Conservation (phyloP, 441 rosid genomes). For the Adansonia rubrostipa region DNA sequence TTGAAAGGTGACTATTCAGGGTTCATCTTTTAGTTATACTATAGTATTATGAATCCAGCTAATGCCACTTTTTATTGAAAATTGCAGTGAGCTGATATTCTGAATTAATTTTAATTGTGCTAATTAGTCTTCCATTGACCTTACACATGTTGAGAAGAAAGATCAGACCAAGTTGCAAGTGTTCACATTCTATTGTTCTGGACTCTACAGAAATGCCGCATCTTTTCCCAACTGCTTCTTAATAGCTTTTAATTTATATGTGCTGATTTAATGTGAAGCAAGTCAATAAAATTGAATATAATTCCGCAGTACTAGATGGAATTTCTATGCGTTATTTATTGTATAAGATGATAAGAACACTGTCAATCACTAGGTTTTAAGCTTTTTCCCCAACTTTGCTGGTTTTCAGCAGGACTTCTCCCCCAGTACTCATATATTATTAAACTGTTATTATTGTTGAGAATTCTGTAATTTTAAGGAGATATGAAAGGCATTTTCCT, state of each 20-base stretch:
- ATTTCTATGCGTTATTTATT: not conserved
- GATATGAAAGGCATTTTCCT: not conserved
- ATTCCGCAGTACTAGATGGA: not conserved
- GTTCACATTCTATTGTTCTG: not conserved
- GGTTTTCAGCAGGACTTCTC: constrained; percentile 53
- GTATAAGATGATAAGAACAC: not conserved
- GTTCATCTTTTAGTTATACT: no score
- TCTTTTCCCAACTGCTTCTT: not conserved
- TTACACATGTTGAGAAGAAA: no score
- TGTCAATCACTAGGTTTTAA: not conserved
- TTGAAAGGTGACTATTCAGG: no score
- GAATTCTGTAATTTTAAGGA: not conserved
- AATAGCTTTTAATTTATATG: not conserved
- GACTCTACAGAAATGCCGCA: not conserved
- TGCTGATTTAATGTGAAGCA: not conserved
- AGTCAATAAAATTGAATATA: not conserved
- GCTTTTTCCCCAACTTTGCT: constrained; percentile 33
- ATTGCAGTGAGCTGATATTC: no score
- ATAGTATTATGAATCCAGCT: no score
- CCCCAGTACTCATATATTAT: not conserved
- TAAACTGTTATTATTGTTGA: constrained; percentile 18
- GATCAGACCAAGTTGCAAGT: not conserved
- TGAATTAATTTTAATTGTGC: no score
- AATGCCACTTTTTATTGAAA: no score
- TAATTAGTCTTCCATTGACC: no score